Base-by-base conservation (phyloP, 306 rosid species). In the Mimosa pudica region DNA sequence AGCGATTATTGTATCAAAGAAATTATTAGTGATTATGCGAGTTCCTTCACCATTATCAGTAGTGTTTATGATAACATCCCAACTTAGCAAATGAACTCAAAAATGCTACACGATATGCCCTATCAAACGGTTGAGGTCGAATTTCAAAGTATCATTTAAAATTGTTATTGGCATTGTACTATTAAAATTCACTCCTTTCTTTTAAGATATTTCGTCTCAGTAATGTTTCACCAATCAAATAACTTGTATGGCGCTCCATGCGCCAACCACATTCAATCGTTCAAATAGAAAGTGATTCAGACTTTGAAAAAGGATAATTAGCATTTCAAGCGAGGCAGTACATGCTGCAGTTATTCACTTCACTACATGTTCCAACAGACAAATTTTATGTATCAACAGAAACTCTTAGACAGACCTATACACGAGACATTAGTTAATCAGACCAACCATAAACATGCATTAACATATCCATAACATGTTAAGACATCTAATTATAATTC, bases 341-440 rank as follows among this genome's bases (percentile, higher is more conserved):
- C 30, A 24, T 24, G 30, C 30, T 24, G 30, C 30, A 24, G 30
- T 1, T 24, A 65, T 80, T 69, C 70, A 82, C 82, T 66, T 82
- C 73, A 79, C 61, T 8, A 52, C 67, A 49, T n/a, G 73, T 51
- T 44, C 78, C 81, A 84, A 78, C n/a, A 76, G 77, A 74, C 79
- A 24, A 24, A 24, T 24, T 24, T 24, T 24, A 24, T 24, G 30
- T 38, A 62, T 32, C 68, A 49, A 36, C 68, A 71, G 20, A 67
- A 17, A 67, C 17, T 64, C 46, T 35, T 64, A 2, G 46, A 45
- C 0, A 6, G 10, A 8, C 2, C 30, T 24, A 64, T 33, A 10
- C 18, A 35, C 10, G n/a, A 35, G 38, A 36, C 42, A 64, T 35
- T 33, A 10, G 18, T 63, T 33, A 12, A 63, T 63, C 44, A 63